phyloP scores from a whole-genome alignment of 306 rosid species.

The Pyrus betulifolia region DNA sequence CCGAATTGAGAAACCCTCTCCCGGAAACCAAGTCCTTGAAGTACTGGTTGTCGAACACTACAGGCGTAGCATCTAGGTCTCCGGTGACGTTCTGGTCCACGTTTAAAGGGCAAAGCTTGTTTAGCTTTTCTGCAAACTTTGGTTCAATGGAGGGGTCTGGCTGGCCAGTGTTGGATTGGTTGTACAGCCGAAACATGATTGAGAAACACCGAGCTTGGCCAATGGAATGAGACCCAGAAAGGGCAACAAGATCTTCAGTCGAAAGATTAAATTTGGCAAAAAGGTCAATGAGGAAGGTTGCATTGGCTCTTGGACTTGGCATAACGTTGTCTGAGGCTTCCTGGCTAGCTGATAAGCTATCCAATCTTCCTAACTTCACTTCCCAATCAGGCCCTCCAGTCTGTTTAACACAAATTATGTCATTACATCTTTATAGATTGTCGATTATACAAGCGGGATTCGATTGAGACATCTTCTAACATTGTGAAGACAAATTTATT shows the following conservation, averaged over 20 bases:
- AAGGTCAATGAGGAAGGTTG: conserved; percentile 55
- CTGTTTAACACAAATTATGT: conserved; percentile 20
- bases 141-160: conserved; percentile 76
- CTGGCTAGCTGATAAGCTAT: conserved; percentile 66
- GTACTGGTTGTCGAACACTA: conserved; percentile 67
- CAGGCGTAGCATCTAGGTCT: conserved; percentile 69
- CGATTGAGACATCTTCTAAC: background rate
- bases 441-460: background rate
- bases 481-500: background rate
- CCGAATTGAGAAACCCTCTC: conserved; percentile 81
- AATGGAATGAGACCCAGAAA: conserved; percentile 85
- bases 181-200: conserved; percentile 83
- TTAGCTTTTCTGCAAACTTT: conserved; percentile 32
- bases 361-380: conserved; percentile 77
- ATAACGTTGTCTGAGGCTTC: conserved; percentile 59
- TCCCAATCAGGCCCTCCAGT: conserved; percentile 90
- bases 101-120: conserved; percentile 47
- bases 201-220: conserved; percentile 90
- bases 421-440: background rate
- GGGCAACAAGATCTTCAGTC: conserved; percentile 67
- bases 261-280: conserved; percentile 43
- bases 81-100: conserved; percentile 76
- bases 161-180: conserved; percentile 63
- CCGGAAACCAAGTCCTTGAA: conserved; percentile 79
- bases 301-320: conserved; percentile 93